Evolutionary conservation across 805 yeast genomes (phyloP).

Genomic region (Kurtzmaniella fragi): DNA sequence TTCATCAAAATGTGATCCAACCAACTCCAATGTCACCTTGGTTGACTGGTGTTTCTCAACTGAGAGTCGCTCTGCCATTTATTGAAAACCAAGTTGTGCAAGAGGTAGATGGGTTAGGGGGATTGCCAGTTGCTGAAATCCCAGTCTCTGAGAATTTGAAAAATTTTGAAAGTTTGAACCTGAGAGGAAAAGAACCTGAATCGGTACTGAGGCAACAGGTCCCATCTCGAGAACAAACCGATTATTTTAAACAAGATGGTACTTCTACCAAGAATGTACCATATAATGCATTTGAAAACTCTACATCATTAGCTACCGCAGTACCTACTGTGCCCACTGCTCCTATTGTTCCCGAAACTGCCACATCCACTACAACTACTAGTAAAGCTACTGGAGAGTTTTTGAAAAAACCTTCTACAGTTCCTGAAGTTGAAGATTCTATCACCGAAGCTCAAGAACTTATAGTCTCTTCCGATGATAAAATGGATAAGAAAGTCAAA

Average conservation of each 20-base stretch:
- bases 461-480: not conserved
- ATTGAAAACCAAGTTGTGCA: constrained; percentile 8
- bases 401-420: not conserved
- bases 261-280: no score
- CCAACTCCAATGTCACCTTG: constrained; percentile 41
- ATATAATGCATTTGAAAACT: no score
- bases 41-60: constrained; percentile 26
- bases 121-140: not conserved
- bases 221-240: no score
- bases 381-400: constrained; percentile 4
- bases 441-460: not conserved
- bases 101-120: not conserved
- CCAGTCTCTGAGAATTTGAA: not conserved
- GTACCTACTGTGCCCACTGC: no score
- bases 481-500: constrained; percentile 3
- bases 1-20: constrained; percentile 20
- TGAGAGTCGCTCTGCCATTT: constrained; percentile 39
- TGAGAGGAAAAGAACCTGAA: not conserved
- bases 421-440: not conserved
- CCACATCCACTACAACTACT: constrained; percentile 1
- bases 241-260: no score
- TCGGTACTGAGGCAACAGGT: not conserved
- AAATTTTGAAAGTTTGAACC: not conserved
- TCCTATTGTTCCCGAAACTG: no score
- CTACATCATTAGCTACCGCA: no score